These are phyloP conservation scores for Mycena leptocephala DNA, from an alignment of 768 basidiomycete genomes.

Conservation along the genomic window DNA sequence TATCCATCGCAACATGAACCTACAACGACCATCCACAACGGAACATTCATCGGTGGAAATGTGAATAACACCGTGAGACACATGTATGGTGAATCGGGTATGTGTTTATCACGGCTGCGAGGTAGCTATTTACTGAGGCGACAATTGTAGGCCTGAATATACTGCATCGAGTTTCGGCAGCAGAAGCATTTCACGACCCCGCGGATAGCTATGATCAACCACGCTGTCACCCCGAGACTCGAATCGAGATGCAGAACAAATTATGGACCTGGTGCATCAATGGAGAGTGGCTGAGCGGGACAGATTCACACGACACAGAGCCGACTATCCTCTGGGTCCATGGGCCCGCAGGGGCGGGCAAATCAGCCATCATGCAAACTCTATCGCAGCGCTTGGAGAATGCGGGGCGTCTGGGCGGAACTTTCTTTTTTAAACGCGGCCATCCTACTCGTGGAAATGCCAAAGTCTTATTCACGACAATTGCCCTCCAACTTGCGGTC, in stretches of 20 bases:
- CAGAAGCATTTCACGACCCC: background rate
- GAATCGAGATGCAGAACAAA: background rate
- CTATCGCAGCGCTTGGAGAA: background rate
- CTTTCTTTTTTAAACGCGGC: background rate
- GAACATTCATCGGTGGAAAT: constrained; percentile 7
- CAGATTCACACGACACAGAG: background rate
- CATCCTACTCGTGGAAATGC: background rate
- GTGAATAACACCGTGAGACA: background rate
- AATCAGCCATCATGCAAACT: background rate
- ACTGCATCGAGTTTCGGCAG: background rate
- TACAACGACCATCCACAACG: background rate
- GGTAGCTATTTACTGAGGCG: background rate
- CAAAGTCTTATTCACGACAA: background rate
- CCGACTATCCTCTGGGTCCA: background rate
- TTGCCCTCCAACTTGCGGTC: background rate
- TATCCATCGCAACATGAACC: background rate
- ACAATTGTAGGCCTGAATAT: background rate
- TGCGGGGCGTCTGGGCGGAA: background rate
- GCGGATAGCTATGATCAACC: background rate
- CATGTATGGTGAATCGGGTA: constrained; percentile 8
- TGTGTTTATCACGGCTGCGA: background rate
- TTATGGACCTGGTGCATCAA: background rate
- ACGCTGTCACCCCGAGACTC: background rate
- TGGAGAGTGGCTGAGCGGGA: background rate
- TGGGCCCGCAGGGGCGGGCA: background rate